Conservation (phyloP, 1,284 basidiomycete species). For the Ceratobasidium theobromae region DNA sequence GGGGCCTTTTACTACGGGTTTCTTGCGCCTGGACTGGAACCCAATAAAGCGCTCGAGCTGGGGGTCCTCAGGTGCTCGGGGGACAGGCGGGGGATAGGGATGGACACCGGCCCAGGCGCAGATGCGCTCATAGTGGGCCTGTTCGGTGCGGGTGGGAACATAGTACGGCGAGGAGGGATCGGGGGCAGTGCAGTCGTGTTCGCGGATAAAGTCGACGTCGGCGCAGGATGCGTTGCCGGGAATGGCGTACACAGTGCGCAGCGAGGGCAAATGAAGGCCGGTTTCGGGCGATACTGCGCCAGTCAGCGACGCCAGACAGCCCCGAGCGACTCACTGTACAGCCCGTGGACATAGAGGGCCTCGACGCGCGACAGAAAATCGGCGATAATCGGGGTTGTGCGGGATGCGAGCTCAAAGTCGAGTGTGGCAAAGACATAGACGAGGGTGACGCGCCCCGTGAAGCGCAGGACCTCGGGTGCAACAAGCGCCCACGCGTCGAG, state of each 20-base stretch:
- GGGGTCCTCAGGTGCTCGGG: not conserved
- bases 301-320: not conserved
- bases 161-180: constrained; percentile 8
- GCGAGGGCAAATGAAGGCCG: not conserved
- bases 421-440: constrained; percentile 21
- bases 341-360: constrained; percentile 21
- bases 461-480: constrained; percentile 15
- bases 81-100: not conserved
- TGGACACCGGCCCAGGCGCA: constrained; percentile 20
- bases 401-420: constrained; percentile 17
- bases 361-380: constrained; percentile 13
- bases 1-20: constrained; percentile 2
- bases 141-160: constrained; percentile 10
- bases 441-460: not conserved
- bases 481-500: constrained; percentile 15
- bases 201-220: constrained; percentile 17
- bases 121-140: constrained; percentile 4
- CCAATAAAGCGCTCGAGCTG: constrained; percentile 20
- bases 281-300: constrained; percentile 14
- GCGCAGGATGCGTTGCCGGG: constrained; percentile 26
- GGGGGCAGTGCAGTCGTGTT: constrained; percentile 26
- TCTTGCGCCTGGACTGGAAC: not conserved
- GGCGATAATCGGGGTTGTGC: not conserved
- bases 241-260: constrained; percentile 20
- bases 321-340: constrained; percentile 11